Base-by-base conservation (phyloP, 2,329 filamentous ascomycete species). In the Aspergillus sergii region DNA sequence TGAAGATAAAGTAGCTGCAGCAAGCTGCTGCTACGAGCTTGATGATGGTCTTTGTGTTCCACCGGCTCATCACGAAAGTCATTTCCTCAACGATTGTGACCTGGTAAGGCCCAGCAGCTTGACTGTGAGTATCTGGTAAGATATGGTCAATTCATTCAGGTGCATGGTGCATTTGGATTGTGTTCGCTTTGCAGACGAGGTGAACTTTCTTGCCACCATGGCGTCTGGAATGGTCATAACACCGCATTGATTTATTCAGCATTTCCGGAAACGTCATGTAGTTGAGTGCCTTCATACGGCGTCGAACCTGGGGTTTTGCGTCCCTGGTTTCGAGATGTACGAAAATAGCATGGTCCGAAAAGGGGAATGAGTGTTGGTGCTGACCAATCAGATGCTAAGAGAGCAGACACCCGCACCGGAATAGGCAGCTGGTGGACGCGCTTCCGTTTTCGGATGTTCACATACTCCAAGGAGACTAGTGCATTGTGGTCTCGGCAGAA, bases 11-110 rank as follows among this genome's bases (percentile, higher is more conserved):
- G 48, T 62, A 62, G 36, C 46, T 48, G 56, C 60, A 54, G 34
- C 48, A 5, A 9, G 54, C 46, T 23, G 50, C 62, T 5, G 48
- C 59, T 4, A 53, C 43, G 11, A 61, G 54, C 56, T 61, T 64
- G 39, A 56, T 23, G 41, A 60, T 32, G 1, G 32, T 55, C 34
- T 57, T 61, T 8, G 48, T 30, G 11, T 45, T 61, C 59, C 39
- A 51, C 48, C 56, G 34, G 14, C n/a, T 54, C 59, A 64, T 58
- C 23, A 46, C 30, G 48, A 64, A 23, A n/a, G 62, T 43, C 62
- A 64, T 64, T 14, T 26, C 11, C 34, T 34, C 50, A 36, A 14
- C 0, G 23, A 34, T 19, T 23, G 23, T 12, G 53, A 51, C 21
- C 16, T 21, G 26, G 4, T 32, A 14, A 28, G 11, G 43, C 10